Evolutionary conservation across 768 basidiomycete species (phyloP).

Genomic region (Neoboletus magnificus): DNA sequence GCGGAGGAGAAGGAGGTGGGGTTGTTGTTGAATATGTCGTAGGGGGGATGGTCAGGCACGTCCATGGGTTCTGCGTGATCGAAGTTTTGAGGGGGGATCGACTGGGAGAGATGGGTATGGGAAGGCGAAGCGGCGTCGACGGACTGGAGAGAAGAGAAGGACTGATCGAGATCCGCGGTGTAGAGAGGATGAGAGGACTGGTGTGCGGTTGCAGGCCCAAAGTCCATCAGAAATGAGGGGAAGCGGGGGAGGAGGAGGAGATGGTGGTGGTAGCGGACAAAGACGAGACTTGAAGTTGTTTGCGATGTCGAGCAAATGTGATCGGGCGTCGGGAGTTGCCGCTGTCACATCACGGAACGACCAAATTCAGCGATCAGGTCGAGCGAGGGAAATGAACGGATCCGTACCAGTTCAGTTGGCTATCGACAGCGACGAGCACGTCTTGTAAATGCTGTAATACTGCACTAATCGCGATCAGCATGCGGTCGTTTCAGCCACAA

Average conservation of each 20-base stretch:
- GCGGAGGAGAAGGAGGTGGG: conserved; percentile 47
- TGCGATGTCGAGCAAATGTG: conserved; percentile 43
- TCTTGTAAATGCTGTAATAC: conserved; percentile 7
- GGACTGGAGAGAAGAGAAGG: conserved; percentile 47
- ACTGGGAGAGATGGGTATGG: conserved; percentile 33
- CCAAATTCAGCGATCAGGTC: conserved; percentile 40
- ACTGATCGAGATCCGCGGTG: conserved; percentile 54
- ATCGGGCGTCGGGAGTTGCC: conserved; percentile 58
- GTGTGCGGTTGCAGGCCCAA: conserved; percentile 32
- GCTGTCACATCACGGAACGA: conserved; percentile 39
- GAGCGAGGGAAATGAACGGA: conserved; percentile 20
- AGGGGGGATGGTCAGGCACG: conserved; percentile 53
- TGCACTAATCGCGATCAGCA: conserved; percentile 14
- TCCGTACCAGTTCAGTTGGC: conserved; percentile 27
- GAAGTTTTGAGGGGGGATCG: conserved; percentile 40
- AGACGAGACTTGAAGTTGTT: conserved; percentile 30
- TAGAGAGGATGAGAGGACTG: conserved; percentile 46
- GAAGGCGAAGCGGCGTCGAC: conserved; percentile 36
- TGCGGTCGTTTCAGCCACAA: conserved; percentile 10
- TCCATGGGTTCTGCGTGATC: conserved; percentile 56
- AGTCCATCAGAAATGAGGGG: conserved; percentile 48
- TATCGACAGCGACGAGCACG: background rate
- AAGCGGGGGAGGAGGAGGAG: conserved; percentile 27
- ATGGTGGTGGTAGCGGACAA: conserved; percentile 32
- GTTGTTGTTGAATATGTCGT: conserved; percentile 61